These are phyloP conservation scores for Ophioceras dolichostomum DNA, from an alignment of 2,329 filamentous ascomycete species.

Conservation along the genomic window DNA sequence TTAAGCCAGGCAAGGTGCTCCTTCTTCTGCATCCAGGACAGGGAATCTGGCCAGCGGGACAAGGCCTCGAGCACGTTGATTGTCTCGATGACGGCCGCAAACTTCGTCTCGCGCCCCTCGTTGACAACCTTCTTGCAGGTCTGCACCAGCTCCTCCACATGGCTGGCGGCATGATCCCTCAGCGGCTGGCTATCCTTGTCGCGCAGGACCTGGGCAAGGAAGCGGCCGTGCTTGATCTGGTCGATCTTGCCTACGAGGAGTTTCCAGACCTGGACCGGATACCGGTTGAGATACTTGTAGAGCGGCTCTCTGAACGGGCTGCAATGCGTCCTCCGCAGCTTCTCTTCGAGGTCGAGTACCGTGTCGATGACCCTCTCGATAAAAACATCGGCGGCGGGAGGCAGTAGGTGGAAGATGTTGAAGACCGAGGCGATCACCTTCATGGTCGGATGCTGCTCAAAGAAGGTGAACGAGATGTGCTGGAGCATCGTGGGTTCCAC, in stretches of 20 bases:
- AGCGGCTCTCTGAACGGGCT: conserved; percentile 87
- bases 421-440: conserved; percentile 91
- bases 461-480: conserved; percentile 85
- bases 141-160: conserved; percentile 60
- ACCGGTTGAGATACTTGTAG: conserved; percentile 87
- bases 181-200: conserved; percentile 64
- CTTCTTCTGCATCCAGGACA: conserved; percentile 60
- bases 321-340: conserved; percentile 72
- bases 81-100: conserved; percentile 66
- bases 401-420: conserved; percentile 94
- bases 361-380: conserved; percentile 83
- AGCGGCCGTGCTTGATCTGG: conserved; percentile 77
- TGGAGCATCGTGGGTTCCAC: conserved; percentile 72
- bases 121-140: conserved; percentile 50
- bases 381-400: conserved; percentile 78
- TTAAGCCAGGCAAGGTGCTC: conserved; percentile 49
- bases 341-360: conserved; percentile 78
- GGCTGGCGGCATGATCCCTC: conserved; percentile 60
- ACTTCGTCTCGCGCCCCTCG: conserved; percentile 57
- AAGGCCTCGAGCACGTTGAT: conserved; percentile 78
- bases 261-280: conserved; percentile 75
- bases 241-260: conserved; percentile 70
- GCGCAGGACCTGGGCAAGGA: conserved; percentile 76
- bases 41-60: conserved; percentile 50
- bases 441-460: conserved; percentile 87